phyloP scores from a whole-genome alignment of 1,284 basidiomycete species.

The Apiotrichum brassicae region DNA sequence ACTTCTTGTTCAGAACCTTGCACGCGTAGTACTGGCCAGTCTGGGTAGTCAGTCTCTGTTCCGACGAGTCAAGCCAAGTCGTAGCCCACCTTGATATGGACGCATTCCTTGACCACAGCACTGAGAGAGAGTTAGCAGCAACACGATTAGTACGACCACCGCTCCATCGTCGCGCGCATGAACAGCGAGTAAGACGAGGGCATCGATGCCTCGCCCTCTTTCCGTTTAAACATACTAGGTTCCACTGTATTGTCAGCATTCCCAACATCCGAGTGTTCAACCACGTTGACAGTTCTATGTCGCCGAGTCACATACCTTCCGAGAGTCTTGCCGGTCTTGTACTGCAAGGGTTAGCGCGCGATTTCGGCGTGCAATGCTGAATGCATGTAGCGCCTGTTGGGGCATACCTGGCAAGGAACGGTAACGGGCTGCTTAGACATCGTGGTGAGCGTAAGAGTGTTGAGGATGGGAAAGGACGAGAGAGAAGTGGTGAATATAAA shows the following conservation, averaged over 20 bases:
- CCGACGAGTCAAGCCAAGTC: background rate
- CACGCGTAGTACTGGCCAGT: conserved; percentile 52
- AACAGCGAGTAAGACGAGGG: too few species aligned
- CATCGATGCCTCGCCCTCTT: too few species aligned
- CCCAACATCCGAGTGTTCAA: too few species aligned
- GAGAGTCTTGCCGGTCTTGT: conserved; percentile 84
- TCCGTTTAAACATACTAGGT: conserved; percentile 36
- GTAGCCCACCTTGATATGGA: conserved; percentile 80
- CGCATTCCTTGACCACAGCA: conserved; percentile 69
- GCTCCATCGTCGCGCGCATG: too few species aligned
- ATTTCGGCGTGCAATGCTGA: too few species aligned
- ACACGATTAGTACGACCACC: too few species aligned
- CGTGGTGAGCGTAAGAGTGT: background rate
- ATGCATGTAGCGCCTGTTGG: too few species aligned
- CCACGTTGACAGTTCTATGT: background rate
- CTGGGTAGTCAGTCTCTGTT: conserved; percentile 23
- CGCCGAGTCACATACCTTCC: conserved; percentile 81
- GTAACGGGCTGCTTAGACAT: conserved; percentile 42
- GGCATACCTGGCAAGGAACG: conserved; percentile 59
- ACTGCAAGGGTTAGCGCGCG: conserved; percentile 53
- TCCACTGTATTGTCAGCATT: conserved; percentile 30
- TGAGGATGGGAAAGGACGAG: background rate
- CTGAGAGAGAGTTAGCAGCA: conserved; percentile 23
- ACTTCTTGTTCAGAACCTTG: conserved; percentile 74
- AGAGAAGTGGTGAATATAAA: background rate